Evolutionary conservation across 1,139 yeast genomes (phyloP).

Genomic region (Wickerhamiella pararugosa): DNA sequence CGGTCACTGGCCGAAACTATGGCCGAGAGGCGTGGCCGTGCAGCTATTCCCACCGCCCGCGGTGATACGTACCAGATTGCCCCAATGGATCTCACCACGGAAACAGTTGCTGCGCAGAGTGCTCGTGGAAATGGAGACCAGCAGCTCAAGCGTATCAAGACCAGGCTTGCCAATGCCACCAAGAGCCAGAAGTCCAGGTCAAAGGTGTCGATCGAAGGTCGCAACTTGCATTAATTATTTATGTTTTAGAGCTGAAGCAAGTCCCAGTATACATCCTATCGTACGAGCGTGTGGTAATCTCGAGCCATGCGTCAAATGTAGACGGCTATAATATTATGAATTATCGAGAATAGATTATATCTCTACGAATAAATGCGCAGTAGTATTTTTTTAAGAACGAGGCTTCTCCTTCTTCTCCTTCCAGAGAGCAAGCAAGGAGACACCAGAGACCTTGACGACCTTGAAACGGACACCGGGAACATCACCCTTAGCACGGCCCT

Average conservation of each 20-base stretch:
- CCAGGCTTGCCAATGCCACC: slow-evolving; percentile 10
- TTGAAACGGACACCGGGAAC: slow-evolving; percentile 99
- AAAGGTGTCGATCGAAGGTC: slow-evolving; percentile 74
- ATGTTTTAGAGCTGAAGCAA: background rate
- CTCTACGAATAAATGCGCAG: slow-evolving; percentile 1
- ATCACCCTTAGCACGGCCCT: slow-evolving; percentile 99
- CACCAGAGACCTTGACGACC: slow-evolving; percentile 99
- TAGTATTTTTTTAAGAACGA: slow-evolving; percentile 55
- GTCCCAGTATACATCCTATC: no score
- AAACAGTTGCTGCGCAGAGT: slow-evolving; percentile 2
- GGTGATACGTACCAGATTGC: slow-evolving; percentile 85
- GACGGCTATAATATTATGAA: background rate
- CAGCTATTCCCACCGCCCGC: slow-evolving; percentile 84
- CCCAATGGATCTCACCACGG: slow-evolving; percentile 31
- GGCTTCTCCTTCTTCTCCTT: slow-evolving; percentile 99
- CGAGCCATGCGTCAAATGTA: no score
- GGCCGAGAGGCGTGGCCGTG: slow-evolving; percentile 78
- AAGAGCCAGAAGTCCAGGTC: slow-evolving; percentile 32
- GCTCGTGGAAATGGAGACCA: slow-evolving; percentile 10
- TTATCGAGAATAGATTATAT: background rate
- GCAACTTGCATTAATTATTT: slow-evolving; percentile 26
- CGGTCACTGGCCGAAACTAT: slow-evolving; percentile 52
- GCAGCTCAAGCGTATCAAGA: slow-evolving; percentile 16
- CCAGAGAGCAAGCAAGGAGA: slow-evolving; percentile 98
- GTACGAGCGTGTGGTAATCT: no score